Conservation (phyloP, 768 basidiomycete species). For the Chalciporus piperatus region DNA sequence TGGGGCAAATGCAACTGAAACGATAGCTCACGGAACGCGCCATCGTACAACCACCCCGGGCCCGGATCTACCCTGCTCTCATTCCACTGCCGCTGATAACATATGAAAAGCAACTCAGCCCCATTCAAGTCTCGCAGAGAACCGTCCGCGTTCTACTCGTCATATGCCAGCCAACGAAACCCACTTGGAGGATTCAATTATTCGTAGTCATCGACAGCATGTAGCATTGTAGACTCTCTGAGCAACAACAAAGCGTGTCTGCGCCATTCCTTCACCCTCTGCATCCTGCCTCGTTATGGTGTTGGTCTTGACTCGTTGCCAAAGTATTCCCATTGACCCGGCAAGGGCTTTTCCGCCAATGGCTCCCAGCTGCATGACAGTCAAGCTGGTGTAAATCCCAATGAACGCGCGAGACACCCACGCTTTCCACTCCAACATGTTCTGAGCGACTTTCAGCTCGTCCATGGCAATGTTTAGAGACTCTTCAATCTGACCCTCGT, state of each 20-base stretch:
- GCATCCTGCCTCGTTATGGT: conserved; percentile 22
- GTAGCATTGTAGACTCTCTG: not conserved
- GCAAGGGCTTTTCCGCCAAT: conserved; percentile 73
- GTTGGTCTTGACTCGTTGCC: conserved; percentile 49
- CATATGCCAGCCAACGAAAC: not conserved
- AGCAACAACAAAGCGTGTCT: not conserved
- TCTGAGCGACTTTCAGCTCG: conserved; percentile 71
- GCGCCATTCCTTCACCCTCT: not conserved
- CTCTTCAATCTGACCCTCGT: conserved; percentile 87
- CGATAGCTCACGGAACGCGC: too few relatives aligned
- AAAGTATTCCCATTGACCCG: conserved; percentile 87
- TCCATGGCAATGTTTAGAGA: conserved; percentile 78
- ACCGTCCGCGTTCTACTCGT: not conserved
- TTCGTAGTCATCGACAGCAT: conserved; percentile 1
- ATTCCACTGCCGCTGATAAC: not conserved
- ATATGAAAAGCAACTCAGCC: conserved; percentile 1
- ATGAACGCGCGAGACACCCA: conserved; percentile 43
- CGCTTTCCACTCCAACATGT: conserved; percentile 97
- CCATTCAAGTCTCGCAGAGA: conserved; percentile 24
- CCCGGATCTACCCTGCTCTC: too few relatives aligned
- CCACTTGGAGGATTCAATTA: not conserved
- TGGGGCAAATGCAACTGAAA: not conserved
- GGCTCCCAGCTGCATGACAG: conserved; percentile 73
- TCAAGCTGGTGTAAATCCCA: conserved; percentile 6
- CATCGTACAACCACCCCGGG: too few relatives aligned